Conservation (phyloP, 1,284 basidiomycete species). For the Heterobasidion occidentale region DNA sequence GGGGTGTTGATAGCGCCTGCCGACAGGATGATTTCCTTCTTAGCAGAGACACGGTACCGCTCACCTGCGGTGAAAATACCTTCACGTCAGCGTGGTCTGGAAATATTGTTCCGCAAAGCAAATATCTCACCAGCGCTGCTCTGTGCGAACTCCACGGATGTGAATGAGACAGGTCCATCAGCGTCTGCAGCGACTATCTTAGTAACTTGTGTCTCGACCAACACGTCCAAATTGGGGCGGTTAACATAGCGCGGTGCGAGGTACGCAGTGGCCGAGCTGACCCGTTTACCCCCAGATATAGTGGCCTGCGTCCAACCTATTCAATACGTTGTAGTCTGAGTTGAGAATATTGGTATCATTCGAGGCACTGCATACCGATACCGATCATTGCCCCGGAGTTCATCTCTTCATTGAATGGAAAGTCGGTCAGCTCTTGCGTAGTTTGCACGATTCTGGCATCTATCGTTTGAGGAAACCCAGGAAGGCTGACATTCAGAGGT, state of each 20-base stretch:
- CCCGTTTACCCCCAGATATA: conserved; percentile 21
- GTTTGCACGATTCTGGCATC: conserved; percentile 18
- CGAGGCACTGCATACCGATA: conserved; percentile 19
- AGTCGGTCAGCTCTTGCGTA: conserved; percentile 14
- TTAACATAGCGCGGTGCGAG: conserved; percentile 20
- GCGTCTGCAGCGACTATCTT: conserved; percentile 2
- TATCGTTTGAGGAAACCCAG: conserved; percentile 16
- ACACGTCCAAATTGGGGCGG: conserved; percentile 24
- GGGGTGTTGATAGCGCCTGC: conserved; percentile 13
- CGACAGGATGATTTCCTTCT: conserved; percentile 20
- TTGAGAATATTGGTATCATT: background rate
- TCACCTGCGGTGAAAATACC: background rate
- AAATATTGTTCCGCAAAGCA: background rate
- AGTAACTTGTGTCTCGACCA: conserved; percentile 23
- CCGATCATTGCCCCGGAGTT: conserved; percentile 27
- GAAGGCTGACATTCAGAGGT: conserved; percentile 21
- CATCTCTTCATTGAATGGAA: conserved; percentile 24
- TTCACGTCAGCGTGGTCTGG: background rate
- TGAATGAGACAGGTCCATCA: conserved; percentile 3
- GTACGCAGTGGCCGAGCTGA: conserved; percentile 29
- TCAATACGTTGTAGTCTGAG: background rate
- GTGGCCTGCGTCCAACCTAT: conserved; percentile 28
- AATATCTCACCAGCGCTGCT: conserved; percentile 3
- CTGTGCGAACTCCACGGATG: conserved; percentile 9
- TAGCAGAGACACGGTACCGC: conserved; percentile 12